Evolutionary conservation across 2,329 filamentous ascomycete species (phyloP).

Genomic region (Achaetomium macrosporum): DNA sequence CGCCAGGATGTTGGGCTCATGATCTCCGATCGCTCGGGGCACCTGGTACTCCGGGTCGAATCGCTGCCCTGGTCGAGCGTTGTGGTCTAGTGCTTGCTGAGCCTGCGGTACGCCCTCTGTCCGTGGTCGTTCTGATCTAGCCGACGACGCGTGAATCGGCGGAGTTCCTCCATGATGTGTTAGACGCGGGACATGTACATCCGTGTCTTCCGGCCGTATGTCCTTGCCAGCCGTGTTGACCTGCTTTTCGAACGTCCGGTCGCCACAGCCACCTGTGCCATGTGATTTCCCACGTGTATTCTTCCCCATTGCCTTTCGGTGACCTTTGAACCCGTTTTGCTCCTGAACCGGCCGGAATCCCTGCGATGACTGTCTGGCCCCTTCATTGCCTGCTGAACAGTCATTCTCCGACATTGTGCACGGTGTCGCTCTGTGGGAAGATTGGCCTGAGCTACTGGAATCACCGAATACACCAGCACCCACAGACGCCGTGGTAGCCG

Average conservation of each 20-base stretch:
- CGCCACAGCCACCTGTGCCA: slow-evolving; percentile 3
- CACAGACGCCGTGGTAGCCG: background rate
- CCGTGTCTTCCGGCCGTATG: slow-evolving; percentile 27
- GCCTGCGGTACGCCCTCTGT: slow-evolving; percentile 2
- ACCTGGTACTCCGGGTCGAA: slow-evolving; percentile 2
- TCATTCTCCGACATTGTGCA: slow-evolving; percentile 6
- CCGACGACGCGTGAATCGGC: slow-evolving; percentile 26
- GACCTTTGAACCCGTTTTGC: slow-evolving; percentile 15
- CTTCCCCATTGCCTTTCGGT: slow-evolving; percentile 15
- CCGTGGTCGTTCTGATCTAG: slow-evolving; percentile 6
- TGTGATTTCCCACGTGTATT: slow-evolving; percentile 11
- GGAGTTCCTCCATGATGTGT: slow-evolving; percentile 26
- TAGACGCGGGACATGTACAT: slow-evolving; percentile 32
- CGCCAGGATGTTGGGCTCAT: slow-evolving; percentile 20
- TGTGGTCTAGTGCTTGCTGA: background rate
- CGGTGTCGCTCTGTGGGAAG: background rate
- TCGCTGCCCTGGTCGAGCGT: slow-evolving; percentile 4
- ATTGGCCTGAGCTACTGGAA: background rate
- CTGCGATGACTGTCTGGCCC: slow-evolving; percentile 16
- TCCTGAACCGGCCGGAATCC: slow-evolving; percentile 4
- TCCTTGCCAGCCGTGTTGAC: slow-evolving; percentile 26
- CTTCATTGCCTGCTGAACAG: slow-evolving; percentile 3
- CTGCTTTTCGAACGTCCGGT: slow-evolving; percentile 17
- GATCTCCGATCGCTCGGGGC: slow-evolving; percentile 5
- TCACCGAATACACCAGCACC: background rate